phyloP scores from a whole-genome alignment of 192 early-diverging fungal genomes.

The Chytriomyces hyalinus region DNA sequence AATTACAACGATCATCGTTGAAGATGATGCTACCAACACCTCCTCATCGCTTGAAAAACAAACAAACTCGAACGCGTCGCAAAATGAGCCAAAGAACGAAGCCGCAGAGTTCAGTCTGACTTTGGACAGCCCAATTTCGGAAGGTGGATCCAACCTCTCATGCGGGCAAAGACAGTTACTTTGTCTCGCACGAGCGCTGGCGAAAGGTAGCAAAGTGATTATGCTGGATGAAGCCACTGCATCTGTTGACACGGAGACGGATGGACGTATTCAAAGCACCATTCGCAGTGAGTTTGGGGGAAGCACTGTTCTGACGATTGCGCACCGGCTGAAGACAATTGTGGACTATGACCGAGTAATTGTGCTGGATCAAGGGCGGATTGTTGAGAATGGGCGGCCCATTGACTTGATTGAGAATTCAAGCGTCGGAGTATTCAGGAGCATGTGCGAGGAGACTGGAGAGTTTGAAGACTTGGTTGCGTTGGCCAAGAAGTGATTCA shows the following conservation, averaged over 20 bases:
- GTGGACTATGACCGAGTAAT: conserved; percentile 62
- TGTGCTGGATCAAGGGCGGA: conserved; percentile 47
- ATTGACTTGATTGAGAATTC: conserved; percentile 49
- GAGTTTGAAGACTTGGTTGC: conserved; percentile 75
- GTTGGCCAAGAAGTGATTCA: conserved; percentile 43
- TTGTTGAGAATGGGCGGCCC: conserved; percentile 59
- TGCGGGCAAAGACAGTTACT: conserved; percentile 86
- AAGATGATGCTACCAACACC: neutral
- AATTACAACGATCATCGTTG: neutral
- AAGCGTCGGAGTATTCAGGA: conserved; percentile 63
- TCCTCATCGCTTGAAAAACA: neutral
- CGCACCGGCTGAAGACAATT: conserved; percentile 79
- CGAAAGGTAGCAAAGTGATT: conserved; percentile 72
- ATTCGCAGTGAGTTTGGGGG: conserved; percentile 75
- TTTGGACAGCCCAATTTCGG: conserved; percentile 66
- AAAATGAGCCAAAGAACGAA: neutral
- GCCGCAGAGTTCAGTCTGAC: neutral
- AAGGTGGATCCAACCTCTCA: conserved; percentile 71
- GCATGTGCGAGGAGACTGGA: conserved; percentile 83
- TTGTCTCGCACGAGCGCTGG: conserved; percentile 79
- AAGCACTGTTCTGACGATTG: conserved; percentile 80
- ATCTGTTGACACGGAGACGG: conserved; percentile 61
- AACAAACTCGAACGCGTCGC: neutral
- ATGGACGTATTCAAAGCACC: conserved; percentile 73
- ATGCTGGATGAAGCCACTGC: conserved; percentile 78